These are phyloP conservation scores for Vitis amurensis DNA, from an alignment of 164 flowering plant genomes.

Conservation along the genomic window DNA sequence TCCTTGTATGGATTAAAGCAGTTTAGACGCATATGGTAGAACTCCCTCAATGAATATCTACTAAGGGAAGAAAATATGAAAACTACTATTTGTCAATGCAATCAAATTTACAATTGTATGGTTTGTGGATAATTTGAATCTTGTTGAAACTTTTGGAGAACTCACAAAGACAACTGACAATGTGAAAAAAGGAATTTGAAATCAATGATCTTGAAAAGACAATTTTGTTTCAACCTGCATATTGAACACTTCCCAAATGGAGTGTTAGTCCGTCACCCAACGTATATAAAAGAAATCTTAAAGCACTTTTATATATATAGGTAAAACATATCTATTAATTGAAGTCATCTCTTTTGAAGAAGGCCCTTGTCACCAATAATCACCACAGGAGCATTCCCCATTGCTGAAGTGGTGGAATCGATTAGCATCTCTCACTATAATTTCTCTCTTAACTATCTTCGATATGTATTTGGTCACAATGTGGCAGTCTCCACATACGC, in stretches of 20 bases:
- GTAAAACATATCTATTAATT: background rate
- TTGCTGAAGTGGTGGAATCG: conserved; percentile 41
- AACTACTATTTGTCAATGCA: conserved; percentile 3
- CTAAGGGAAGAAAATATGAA: conserved; percentile 9
- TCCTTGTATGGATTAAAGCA: conserved; percentile 14
- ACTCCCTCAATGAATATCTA: conserved; percentile 11
- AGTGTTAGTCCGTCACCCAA: too few species aligned
- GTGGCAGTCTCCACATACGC: conserved; percentile 46
- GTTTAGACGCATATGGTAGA: conserved; percentile 11
- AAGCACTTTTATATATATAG: too few species aligned
- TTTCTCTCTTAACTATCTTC: conserved; percentile 35
- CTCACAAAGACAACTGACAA: background rate
- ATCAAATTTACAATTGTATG: conserved; percentile 8
- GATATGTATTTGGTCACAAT: conserved; percentile 39
- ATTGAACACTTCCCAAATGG: too few species aligned
- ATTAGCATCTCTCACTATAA: conserved; percentile 43
- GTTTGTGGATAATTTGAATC: conserved; percentile 13
- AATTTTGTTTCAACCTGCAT: background rate
- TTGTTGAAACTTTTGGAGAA: background rate
- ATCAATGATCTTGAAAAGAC: conserved; percentile 16
- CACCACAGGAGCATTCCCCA: conserved; percentile 47
- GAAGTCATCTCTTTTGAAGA: background rate
- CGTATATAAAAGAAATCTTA: too few species aligned
- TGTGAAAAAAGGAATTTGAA: conserved; percentile 10
- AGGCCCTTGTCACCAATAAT: conserved; percentile 34